Conservation (phyloP, 2,329 filamentous ascomycete species). For the Fusarium redolens region DNA sequence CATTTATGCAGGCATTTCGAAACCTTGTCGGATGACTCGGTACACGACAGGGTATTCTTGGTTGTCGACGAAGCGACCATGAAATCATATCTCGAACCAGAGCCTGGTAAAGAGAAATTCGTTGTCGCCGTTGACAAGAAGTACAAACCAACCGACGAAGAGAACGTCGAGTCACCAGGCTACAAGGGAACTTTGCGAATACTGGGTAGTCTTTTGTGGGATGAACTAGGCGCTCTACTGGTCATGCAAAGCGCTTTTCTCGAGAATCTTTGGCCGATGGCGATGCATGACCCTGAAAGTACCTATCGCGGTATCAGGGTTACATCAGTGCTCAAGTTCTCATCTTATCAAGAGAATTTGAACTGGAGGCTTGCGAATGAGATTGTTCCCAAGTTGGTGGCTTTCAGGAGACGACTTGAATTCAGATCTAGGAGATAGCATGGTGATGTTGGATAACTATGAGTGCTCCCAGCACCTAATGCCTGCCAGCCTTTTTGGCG, state of each 20-base stretch:
- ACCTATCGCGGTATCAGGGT: slow-evolving; percentile 32
- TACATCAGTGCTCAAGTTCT: slow-evolving; percentile 10
- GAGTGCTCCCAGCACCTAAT: too few species aligned
- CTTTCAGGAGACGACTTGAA: accelerated
- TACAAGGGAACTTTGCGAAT: slow-evolving; percentile 38
- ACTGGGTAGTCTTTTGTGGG: slow-evolving; percentile 41
- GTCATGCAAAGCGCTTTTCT: slow-evolving; percentile 40
- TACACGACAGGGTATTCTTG: slow-evolving; percentile 21
- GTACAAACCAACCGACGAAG: neutral
- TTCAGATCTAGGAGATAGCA: neutral
- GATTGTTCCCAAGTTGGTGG: slow-evolving; percentile 3
- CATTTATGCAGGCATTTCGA: slow-evolving; percentile 6
- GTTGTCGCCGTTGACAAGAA: slow-evolving; percentile 33
- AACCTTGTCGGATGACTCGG: neutral
- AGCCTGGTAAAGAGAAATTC: slow-evolving; percentile 8
- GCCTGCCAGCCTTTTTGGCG: neutral
- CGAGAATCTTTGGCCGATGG: slow-evolving; percentile 39
- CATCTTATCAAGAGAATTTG: neutral
- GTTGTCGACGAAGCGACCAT: slow-evolving; percentile 41
- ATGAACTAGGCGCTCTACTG: slow-evolving; percentile 47
- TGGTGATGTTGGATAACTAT: accelerated
- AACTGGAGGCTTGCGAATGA: slow-evolving; percentile 14
- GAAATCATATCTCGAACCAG: slow-evolving; percentile 39
- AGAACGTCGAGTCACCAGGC: slow-evolving; percentile 18
- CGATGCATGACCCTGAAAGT: slow-evolving; percentile 27